Evolutionary conservation across 2,329 filamentous ascomycete genomes (phyloP).

Genomic region (Phialemoniopsis sp.): DNA sequence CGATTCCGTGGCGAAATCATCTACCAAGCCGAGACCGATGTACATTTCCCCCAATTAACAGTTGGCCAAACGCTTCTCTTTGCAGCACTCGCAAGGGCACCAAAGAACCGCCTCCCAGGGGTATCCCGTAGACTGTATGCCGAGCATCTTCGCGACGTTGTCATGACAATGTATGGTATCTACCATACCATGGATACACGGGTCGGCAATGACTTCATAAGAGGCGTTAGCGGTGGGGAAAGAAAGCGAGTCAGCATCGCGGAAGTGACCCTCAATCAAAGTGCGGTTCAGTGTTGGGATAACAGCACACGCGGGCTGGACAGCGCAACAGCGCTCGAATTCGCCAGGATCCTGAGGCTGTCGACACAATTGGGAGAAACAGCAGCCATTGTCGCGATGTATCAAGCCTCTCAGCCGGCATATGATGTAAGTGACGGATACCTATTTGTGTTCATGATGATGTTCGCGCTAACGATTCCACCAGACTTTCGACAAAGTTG

Average conservation of each 20-base stretch:
- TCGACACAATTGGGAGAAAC: conserved; percentile 60
- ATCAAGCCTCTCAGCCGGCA: conserved; percentile 66
- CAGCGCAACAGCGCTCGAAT: conserved; percentile 68
- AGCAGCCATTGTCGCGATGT: conserved; percentile 64
- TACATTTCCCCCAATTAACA: conserved; percentile 65
- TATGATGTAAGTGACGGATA: conserved; percentile 56
- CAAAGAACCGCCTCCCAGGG: conserved; percentile 58
- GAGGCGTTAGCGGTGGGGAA: conserved; percentile 59
- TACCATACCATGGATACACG: conserved; percentile 63
- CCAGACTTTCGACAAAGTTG: conserved; percentile 65
- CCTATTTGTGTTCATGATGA: background rate
- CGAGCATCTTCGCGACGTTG: conserved; percentile 48
- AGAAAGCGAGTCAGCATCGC: conserved; percentile 74
- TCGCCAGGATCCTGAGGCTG: conserved; percentile 62
- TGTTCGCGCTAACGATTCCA: no score
- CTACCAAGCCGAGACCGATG: conserved; percentile 65
- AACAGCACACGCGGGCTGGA: conserved; percentile 63
- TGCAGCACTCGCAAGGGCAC: conserved; percentile 60
- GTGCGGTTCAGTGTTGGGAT: conserved; percentile 44
- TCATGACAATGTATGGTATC: conserved; percentile 68
- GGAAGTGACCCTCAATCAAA: conserved; percentile 59
- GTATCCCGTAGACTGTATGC: conserved; percentile 45
- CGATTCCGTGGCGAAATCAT: conserved; percentile 26
- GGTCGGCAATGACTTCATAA: conserved; percentile 64
- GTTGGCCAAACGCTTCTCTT: conserved; percentile 66